These are phyloP conservation scores for Scytalidium sp. DNA, from an alignment of 2,329 filamentous ascomycete species.

Conservation along the genomic window DNA sequence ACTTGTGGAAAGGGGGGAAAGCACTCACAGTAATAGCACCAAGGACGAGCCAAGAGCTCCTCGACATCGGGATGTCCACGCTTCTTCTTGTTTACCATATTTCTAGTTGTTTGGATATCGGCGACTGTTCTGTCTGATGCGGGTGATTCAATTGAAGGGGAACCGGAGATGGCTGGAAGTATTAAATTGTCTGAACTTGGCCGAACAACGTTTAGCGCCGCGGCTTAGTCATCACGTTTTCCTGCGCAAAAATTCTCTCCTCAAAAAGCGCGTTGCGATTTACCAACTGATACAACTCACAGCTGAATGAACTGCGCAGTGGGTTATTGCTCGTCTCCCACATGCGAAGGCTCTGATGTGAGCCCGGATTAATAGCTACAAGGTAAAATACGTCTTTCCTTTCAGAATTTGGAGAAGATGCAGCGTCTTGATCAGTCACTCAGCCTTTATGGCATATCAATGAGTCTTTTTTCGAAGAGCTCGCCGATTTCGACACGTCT, in stretches of 20 bases:
- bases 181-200: not conserved
- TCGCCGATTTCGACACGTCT: slow-evolving; percentile 42
- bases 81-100: slow-evolving; percentile 84
- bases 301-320: too few species aligned
- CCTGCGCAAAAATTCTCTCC: not conserved
- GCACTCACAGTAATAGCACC: slow-evolving; percentile 90
- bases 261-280: too few species aligned
- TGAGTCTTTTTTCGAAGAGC: slow-evolving; percentile 42
- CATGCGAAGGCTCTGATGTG: too few species aligned
- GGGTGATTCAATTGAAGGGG: not conserved
- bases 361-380: too few species aligned
- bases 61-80: slow-evolving; percentile 82
- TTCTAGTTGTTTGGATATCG: slow-evolving; percentile 4
- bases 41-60: slow-evolving; percentile 81
- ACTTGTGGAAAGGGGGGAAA: slow-evolving; percentile 1
- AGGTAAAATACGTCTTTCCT: not conserved
- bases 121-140: not conserved
- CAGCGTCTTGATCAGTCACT: slow-evolving; percentile 41
- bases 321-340: too few species aligned
- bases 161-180: not conserved
- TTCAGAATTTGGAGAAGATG: slow-evolving; percentile 3
- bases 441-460: slow-evolving; percentile 35
- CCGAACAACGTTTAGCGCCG: not conserved
- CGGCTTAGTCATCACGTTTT: not conserved
- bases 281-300: too few species aligned